Evolutionary conservation across 2,329 filamentous ascomycete genomes (phyloP), one percentile per base, ranked within the genome.

Genomic region (Venturia asperata): DNA sequence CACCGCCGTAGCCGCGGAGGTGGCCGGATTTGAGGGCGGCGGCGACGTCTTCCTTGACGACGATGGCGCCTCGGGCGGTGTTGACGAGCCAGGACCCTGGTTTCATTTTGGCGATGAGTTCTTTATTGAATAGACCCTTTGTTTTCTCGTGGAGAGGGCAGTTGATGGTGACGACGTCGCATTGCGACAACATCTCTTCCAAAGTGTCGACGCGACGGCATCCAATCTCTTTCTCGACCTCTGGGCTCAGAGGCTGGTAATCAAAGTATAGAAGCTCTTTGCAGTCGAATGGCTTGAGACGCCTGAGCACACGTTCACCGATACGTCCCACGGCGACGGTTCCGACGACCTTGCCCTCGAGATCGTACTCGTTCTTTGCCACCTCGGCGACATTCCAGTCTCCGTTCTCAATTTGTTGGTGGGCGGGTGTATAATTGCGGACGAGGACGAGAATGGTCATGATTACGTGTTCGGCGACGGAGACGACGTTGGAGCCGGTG

Each of bases 231-330:
- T 89, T 87, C 86, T 97, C 92, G 73, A 87, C 83, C 82, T 96
- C 92, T 67, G 91, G 75, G 67, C 81, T 83, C 70, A 99, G 84
- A 63, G 93, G 92, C 85, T 99, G 94, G 89, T 99, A 99, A 83
- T 99, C 94, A 78, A 90, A 97, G 90, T 99, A 99, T 69, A 97
- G 86, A 62, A 99, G 86, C 85, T 97, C 93, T 88, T 96, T 96
- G 91, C 94, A 99, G 84, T 96, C 93, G 76, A 99, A 99, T 70
- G 92, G 83, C 87, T 95, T 96, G 74, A 99, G 88, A 70, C 94
- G 88, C 78, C 93, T 90, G 72, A 99, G 87, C 66, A 99, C 94
- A 80, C 94, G 92, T 87, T 97, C 92, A 74, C 94, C 94, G 73
- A 99, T 99, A 77, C 94, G 91, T 77, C 94, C 94, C 68, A 97